These are phyloP conservation scores for Lolium multiflorum DNA, from an alignment of 176 grass and related monocot genomes.

Conservation along the genomic window DNA sequence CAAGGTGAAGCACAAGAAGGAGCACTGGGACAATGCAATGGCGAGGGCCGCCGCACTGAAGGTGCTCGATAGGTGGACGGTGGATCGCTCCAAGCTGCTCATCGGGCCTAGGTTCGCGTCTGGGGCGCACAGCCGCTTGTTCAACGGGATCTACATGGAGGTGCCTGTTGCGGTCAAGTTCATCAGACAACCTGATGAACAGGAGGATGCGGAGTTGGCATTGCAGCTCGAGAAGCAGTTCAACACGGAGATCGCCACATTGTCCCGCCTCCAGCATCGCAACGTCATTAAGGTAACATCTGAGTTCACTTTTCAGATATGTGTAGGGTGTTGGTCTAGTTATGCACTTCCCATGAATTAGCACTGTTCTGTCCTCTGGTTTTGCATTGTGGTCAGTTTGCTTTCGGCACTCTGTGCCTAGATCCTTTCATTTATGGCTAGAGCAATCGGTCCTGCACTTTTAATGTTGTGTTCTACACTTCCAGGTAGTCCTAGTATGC, in stretches of 20 bases:
- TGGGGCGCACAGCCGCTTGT: conserved; percentile 79
- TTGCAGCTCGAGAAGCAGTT: conserved; percentile 86
- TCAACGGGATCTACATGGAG: conserved; percentile 78
- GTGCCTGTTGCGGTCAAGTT: conserved; percentile 82
- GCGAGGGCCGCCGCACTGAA: conserved; percentile 56
- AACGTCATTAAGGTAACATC: conserved; percentile 90
- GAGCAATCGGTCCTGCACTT: background rate
- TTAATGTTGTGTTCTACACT: background rate
- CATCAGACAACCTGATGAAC: conserved; percentile 60
- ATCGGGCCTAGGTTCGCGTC: conserved; percentile 72
- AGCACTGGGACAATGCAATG: conserved; percentile 50
- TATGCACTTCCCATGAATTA: conserved; percentile 25
- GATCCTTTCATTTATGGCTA: conserved; percentile 10
- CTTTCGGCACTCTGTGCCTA: conserved; percentile 2
- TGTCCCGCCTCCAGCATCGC: conserved; percentile 71
- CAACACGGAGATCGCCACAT: conserved; percentile 68
- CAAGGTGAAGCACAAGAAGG: conserved; percentile 63
- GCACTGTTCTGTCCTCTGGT: conserved; percentile 6
- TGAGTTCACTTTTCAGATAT: background rate
- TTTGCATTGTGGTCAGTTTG: conserved; percentile 1
- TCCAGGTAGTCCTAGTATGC: background rate
- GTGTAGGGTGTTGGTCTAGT: background rate
- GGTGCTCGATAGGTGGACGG: conserved; percentile 56
- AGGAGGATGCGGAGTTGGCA: conserved; percentile 69
- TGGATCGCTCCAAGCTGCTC: conserved; percentile 75